A percentile compares a stretch with the other conserved stretches of the same genome.
These are phyloP conservation scores for Neopestalotiopsis sp. DNA, from an alignment of 2,329 filamentous ascomycete species.

Conservation along the genomic window DNA sequence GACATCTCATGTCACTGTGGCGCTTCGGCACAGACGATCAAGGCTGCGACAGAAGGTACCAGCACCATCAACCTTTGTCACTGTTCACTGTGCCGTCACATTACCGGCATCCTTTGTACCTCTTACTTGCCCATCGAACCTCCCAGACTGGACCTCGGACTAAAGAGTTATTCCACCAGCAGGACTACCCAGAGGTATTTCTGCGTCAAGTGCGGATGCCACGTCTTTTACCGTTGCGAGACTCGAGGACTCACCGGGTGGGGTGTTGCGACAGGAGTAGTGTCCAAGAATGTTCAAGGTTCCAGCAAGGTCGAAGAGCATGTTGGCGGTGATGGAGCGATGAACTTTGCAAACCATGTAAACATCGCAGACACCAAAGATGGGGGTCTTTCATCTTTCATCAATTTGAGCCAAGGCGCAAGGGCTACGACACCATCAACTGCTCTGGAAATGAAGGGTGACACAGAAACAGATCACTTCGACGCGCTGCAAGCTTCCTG, in stretches of 20 bases:
- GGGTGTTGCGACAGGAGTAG: conserved; percentile 44
- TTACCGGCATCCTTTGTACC: conserved; percentile 42
- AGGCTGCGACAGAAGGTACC: too few species aligned
- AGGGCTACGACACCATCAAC: conserved; percentile 7
- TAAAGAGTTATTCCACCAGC: conserved; percentile 25
- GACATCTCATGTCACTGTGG: conserved; percentile 15
- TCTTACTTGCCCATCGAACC: conserved; percentile 40
- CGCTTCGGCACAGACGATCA: conserved; percentile 2
- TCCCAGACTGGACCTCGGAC: conserved; percentile 19
- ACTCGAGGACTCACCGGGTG: conserved; percentile 24
- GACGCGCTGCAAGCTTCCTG: conserved; percentile 50
- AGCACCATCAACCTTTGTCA: conserved; percentile 33
- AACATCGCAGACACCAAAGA: conserved; percentile 36
- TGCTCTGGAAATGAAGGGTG: conserved; percentile 7
- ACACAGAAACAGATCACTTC: conserved; percentile 7
- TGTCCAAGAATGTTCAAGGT: conserved; percentile 24
- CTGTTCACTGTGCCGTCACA: conserved; percentile 36
- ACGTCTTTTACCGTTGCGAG: conserved; percentile 39
- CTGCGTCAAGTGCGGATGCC: conserved; percentile 47
- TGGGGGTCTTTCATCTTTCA: conserved; percentile 34
- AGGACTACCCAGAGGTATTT: conserved; percentile 38
- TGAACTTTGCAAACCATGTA: conserved; percentile 25
- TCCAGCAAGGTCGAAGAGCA: not conserved
- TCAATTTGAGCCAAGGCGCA: conserved; percentile 22
- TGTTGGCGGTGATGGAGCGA: conserved; percentile 4